Base-by-base conservation (phyloP, 371 early-diverging fungal genomes). In the Mucor irregularis region DNA sequence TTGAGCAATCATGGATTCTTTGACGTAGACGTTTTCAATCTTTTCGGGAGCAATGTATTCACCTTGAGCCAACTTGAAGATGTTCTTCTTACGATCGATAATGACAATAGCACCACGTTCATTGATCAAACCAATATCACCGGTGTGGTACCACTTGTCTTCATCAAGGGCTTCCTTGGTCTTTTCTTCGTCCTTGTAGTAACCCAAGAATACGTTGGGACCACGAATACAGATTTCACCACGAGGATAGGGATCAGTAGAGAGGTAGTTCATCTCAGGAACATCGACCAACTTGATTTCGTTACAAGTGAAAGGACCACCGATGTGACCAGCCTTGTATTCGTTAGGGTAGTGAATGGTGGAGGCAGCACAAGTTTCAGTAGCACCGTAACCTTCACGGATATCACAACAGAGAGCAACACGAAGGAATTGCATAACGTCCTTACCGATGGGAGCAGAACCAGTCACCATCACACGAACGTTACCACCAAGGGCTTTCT, bases 21-120 rank as follows among this genome's bases (percentile, higher is more conserved):
- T 78, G 25, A 73, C 57, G 66, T 81, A 88, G 2, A 86, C 76
- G 53, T 81, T 83, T 70, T 96, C 96, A 31, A 96, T 84, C 69
- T 94, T 97, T 68, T 99, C 99, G 9, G 98, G 99, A 0, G 97
- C 95, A 61, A 99, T 85, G 76, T 97, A 99, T 79, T 99, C 99
- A 62, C 87, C 87, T 69, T 88, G 89, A 16, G 83, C 71, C 52
- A 93, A 83, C 83, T 99, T 99, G 85, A 99, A 98, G 48, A 98
- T 94, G 64, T 96, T 95, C 82, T 99, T 99, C 69, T 92, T 91
- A 42, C 99, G 81, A 70, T 99, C 99, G 66, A 98, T 90, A 66
- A 99, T 93, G 3, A 87, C 69, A 60, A 72, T 21, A 13, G 54
- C 34, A 45, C 93, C 95, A 21, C 81, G 69, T 34, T 81, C 77